Percentiles rank a stretch among this genome's conserved stretches.
These are phyloP conservation scores for Poronia punctata DNA, from an alignment of 495 filamentous ascomycete species.

Conservation along the genomic window DNA sequence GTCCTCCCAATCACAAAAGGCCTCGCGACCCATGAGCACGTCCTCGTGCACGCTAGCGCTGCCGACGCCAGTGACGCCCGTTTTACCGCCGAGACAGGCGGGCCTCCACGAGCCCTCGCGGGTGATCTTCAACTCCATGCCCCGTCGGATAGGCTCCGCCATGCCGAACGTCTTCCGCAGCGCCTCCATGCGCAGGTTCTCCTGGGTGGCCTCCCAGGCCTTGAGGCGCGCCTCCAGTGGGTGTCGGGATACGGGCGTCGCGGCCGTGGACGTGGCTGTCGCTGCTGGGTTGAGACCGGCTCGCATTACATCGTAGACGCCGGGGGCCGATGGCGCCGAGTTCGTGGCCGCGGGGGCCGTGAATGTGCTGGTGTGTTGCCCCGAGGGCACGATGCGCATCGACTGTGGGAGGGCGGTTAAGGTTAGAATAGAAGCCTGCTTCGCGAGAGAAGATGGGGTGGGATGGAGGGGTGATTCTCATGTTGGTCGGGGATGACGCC, in stretches of 20 bases:
- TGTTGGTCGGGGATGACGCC: slow-evolving; percentile 4
- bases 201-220: slow-evolving; percentile 78
- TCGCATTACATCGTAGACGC: slow-evolving; percentile 87
- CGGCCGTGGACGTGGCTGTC: slow-evolving; percentile 33
- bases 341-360: slow-evolving; percentile 48
- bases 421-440: too few species aligned
- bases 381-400: slow-evolving; percentile 76
- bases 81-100: slow-evolving; percentile 33
- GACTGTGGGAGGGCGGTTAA: slow-evolving; percentile 48
- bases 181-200: slow-evolving; percentile 76
- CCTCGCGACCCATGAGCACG: slow-evolving; percentile 72
- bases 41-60: slow-evolving; percentile 60
- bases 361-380: slow-evolving; percentile 51
- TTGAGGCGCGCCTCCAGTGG: slow-evolving; percentile 85
- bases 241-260: slow-evolving; percentile 57
- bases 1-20: slow-evolving; percentile 81
- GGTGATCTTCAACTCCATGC: slow-evolving; percentile 88
- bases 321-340: slow-evolving; percentile 80
- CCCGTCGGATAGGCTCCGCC: slow-evolving; percentile 86
- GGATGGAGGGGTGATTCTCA: background rate
- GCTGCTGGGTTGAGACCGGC: slow-evolving; percentile 58
- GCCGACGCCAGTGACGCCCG: slow-evolving; percentile 10
- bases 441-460: slow-evolving; percentile 10
- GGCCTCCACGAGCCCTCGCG: slow-evolving; percentile 49
- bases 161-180: slow-evolving; percentile 83